Evolutionary conservation across 192 early-diverging fungal species (phyloP).

Genomic region (Podochytrium sp.): DNA sequence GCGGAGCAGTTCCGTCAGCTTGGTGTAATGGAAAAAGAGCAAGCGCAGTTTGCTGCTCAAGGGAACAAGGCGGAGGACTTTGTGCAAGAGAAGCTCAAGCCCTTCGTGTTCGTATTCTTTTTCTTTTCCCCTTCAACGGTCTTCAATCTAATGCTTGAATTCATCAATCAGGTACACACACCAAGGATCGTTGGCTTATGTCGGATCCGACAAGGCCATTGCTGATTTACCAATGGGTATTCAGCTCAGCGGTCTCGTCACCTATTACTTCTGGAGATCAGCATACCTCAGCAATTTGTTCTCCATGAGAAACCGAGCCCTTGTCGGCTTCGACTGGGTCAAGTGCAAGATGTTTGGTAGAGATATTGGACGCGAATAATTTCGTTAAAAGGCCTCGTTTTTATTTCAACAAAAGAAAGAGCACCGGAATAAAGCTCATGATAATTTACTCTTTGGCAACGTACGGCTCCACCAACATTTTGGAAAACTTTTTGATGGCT

Average conservation of each 20-base stretch:
- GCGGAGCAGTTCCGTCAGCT: conserved; percentile 72
- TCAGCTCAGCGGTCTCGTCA: conserved; percentile 51
- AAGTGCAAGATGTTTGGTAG: conserved; percentile 91
- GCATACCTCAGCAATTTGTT: conserved; percentile 71
- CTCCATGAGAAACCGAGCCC: conserved; percentile 77
- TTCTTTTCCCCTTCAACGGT: conserved; percentile 11
- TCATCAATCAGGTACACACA: conserved; percentile 82
- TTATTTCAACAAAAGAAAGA: not conserved
- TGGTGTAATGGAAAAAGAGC: conserved; percentile 34
- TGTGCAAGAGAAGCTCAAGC: conserved; percentile 17
- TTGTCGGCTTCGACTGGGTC: conserved; percentile 89
- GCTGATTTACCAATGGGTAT: conserved; percentile 79
- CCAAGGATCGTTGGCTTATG: conserved; percentile 87
- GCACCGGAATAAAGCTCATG: too few relatives aligned
- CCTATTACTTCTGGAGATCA: conserved; percentile 56
- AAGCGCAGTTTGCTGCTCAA: not conserved
- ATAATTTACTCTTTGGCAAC: conserved; percentile 25
- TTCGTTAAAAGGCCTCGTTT: too few relatives aligned
- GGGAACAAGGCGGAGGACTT: conserved; percentile 2
- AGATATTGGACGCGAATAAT: conserved; percentile 89
- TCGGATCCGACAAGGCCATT: conserved; percentile 93
- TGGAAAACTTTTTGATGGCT: conserved; percentile 88
- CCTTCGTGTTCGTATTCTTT: conserved; percentile 20
- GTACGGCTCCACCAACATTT: conserved; percentile 87
- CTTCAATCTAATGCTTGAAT: not conserved